These are phyloP conservation scores for Kluyveromyces starmeri DNA, from an alignment of 805 yeast species.

Conservation along the genomic window DNA sequence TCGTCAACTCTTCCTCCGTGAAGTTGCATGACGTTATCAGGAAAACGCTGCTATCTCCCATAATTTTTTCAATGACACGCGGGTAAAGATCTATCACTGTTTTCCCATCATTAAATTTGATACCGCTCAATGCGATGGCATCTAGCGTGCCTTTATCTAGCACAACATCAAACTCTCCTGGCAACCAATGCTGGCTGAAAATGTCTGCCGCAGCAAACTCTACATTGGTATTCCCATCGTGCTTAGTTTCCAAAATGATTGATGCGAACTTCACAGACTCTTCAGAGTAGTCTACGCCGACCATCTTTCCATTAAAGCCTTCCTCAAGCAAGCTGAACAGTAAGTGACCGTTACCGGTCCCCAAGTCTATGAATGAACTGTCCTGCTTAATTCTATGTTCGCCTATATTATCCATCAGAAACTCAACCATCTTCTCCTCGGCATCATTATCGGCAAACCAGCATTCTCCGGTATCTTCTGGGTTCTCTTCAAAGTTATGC, in stretches of 20 bases:
- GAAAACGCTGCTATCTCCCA: constrained; percentile 49
- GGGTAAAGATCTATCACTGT: constrained; percentile 57
- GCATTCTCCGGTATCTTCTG: constrained; percentile 85
- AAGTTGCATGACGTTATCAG: constrained; percentile 91
- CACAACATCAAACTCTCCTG: constrained; percentile 55
- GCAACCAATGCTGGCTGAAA: constrained; percentile 34
- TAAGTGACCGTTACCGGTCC: constrained; percentile 95
- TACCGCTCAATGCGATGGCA: constrained; percentile 83
- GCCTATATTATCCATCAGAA: constrained; percentile 45
- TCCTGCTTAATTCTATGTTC: constrained; percentile 25
- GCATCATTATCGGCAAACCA: constrained; percentile 98
- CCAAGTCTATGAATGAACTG: constrained; percentile 61
- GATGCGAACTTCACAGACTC: constrained; percentile 71
- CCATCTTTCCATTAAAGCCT: constrained; percentile 46
- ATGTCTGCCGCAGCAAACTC: constrained; percentile 65
- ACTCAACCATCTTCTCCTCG: constrained; percentile 72
- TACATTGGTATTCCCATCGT: constrained; percentile 30
- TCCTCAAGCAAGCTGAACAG: constrained; percentile 61
- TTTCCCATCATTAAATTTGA: constrained; percentile 36
- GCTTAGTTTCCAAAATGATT: constrained; percentile 40
- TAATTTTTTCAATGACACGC: constrained; percentile 42
- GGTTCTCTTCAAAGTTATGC: constrained; percentile 60
- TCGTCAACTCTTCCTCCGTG: constrained; percentile 66
- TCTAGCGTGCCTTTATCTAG: constrained; percentile 94
- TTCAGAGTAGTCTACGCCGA: constrained; percentile 83